phyloP scores from a whole-genome alignment of 371 early-diverging fungal genomes.

The Mucor plumbeus region DNA sequence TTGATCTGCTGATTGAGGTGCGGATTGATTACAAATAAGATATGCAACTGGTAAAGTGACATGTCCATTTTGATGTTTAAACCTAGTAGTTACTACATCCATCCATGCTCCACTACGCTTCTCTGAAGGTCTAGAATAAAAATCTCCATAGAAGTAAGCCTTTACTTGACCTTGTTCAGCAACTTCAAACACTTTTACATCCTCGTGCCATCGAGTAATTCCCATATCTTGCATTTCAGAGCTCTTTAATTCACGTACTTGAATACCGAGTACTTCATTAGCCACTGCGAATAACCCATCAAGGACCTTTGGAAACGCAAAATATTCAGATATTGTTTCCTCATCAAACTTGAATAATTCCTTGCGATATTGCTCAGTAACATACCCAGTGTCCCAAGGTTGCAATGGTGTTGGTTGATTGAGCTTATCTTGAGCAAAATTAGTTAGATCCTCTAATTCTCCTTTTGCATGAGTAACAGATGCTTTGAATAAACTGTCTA shows the following conservation, averaged over 20 bases:
- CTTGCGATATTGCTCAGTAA: conserved; percentile 67
- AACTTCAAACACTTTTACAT: conserved; percentile 70
- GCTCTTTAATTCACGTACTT: conserved; percentile 52
- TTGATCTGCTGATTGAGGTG: conserved; percentile 53
- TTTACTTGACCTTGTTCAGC: conserved; percentile 54
- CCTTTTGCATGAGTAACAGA: conserved; percentile 54
- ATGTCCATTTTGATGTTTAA: conserved; percentile 49
- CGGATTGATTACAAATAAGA: conserved; percentile 69
- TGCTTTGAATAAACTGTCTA: conserved; percentile 55
- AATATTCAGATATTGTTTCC: conserved; percentile 66
- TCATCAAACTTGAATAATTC: conserved; percentile 64
- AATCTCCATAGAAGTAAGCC: conserved; percentile 75
- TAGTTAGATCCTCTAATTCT: conserved; percentile 53
- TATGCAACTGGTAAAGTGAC: conserved; percentile 69
- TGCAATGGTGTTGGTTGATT: conserved; percentile 49
- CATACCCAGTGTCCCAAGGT: conserved; percentile 66
- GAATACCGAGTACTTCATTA: conserved; percentile 61
- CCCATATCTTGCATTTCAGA: conserved; percentile 43
- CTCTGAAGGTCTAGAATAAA: conserved; percentile 67
- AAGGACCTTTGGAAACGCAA: conserved; percentile 67
- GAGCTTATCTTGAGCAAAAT: conserved; percentile 53
- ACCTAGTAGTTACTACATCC: conserved; percentile 68
- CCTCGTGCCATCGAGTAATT: conserved; percentile 65
- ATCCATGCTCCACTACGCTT: conserved; percentile 80
- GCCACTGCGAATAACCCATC: conserved; percentile 65